Evolutionary conservation across 2,329 filamentous ascomycete genomes (phyloP).

Genomic region (Chaetomium olivaceum): DNA sequence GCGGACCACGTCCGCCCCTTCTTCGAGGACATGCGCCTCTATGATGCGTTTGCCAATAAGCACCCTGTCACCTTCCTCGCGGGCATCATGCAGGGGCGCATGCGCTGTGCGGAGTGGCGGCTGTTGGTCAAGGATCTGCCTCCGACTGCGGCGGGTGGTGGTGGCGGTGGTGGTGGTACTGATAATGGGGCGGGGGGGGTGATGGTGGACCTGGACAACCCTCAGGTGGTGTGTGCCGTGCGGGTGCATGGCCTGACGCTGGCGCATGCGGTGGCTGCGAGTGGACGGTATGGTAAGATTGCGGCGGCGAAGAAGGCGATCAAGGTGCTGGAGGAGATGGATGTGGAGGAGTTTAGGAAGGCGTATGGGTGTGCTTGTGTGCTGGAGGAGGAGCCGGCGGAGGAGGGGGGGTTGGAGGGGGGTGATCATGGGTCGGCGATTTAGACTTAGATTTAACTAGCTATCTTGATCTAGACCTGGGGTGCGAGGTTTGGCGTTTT

Average conservation of each 20-base stretch:
- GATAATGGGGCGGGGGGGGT: slow-evolving; percentile 32
- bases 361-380: slow-evolving; percentile 66
- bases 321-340: slow-evolving; percentile 46
- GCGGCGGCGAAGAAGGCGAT: slow-evolving; percentile 63
- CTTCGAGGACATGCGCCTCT: slow-evolving; percentile 83
- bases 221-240: slow-evolving; percentile 66
- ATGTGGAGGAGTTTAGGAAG: slow-evolving; percentile 58
- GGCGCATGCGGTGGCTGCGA: slow-evolving; percentile 61
- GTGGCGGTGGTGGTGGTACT: not conserved
- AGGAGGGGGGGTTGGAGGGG: not conserved
- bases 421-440: slow-evolving; percentile 23
- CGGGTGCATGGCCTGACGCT: slow-evolving; percentile 72
- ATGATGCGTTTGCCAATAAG: slow-evolving; percentile 82
- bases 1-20: slow-evolving; percentile 69
- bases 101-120: slow-evolving; percentile 64
- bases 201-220: slow-evolving; percentile 32
- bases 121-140: slow-evolving; percentile 55
- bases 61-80: slow-evolving; percentile 78
- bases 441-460: not conserved
- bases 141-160: slow-evolving; percentile 24
- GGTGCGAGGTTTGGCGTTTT: not conserved
- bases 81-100: slow-evolving; percentile 61
- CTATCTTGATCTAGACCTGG: too few species aligned
- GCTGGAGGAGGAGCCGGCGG: slow-evolving; percentile 10
- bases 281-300: slow-evolving; percentile 72